Percentiles rank a stretch among this genome's conserved stretches.
These are phyloP conservation scores for Colletotrichum falcatum DNA, from an alignment of 2,329 filamentous ascomycete genomes.

Conservation along the genomic window DNA sequence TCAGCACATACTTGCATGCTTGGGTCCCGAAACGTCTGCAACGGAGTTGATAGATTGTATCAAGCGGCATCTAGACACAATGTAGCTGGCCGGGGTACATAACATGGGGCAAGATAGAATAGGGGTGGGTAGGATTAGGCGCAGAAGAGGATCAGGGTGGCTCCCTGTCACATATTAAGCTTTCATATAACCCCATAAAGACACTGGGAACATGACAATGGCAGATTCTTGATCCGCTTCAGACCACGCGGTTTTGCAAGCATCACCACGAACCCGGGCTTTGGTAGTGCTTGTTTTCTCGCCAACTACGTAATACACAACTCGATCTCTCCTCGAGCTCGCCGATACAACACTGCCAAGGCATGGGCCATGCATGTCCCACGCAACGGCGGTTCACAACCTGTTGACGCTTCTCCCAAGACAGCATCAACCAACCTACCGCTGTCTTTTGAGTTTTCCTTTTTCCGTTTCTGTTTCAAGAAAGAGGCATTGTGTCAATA, in stretches of 20 bases:
- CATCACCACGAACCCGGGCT: not conserved
- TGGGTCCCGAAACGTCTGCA: slow-evolving; percentile 10
- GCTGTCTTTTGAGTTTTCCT: too few species aligned
- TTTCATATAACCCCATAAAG: too few species aligned
- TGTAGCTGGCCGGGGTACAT: too few species aligned
- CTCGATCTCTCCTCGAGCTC: too few species aligned
- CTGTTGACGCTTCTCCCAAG: not conserved
- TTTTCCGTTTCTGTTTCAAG: too few species aligned
- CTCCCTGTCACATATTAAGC: not conserved
- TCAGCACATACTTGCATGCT: slow-evolving; percentile 50
- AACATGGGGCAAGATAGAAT: too few species aligned
- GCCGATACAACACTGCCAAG: not conserved
- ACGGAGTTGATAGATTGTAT: not conserved
- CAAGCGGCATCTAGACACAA: not conserved
- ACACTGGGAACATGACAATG: not conserved
- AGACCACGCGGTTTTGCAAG: not conserved
- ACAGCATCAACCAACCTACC: not conserved
- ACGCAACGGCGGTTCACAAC: not conserved
- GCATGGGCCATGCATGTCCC: not conserved
- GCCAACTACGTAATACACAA: too few species aligned
- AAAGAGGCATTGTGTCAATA: too few species aligned
- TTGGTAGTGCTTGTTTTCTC: not conserved
- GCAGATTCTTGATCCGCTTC: not conserved
- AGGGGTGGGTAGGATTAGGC: not conserved
- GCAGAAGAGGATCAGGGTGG: not conserved